Conservation (phyloP, 192 early-diverging fungal species). For the Mortierella antarctica region DNA sequence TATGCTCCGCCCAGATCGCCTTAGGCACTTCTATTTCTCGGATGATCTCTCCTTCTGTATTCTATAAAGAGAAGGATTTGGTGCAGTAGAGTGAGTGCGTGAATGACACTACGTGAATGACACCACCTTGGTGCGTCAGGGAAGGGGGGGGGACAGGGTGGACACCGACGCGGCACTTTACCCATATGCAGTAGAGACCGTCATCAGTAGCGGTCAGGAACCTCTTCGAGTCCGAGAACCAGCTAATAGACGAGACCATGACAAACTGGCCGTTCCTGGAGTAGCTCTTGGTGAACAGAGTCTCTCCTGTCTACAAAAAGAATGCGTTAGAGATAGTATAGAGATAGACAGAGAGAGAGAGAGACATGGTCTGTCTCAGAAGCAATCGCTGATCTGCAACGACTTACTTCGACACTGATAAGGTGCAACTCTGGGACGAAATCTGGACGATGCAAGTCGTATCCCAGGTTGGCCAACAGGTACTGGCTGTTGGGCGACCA, state of each 20-base stretch:
- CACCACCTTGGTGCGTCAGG: not conserved
- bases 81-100: no score
- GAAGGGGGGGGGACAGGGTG: no score
- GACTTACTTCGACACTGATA: constrained; percentile 15
- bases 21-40: constrained; percentile 1
- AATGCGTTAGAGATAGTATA: not conserved
- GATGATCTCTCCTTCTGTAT: constrained; percentile 12
- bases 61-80: not conserved
- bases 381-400: not conserved
- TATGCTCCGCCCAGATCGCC: not conserved
- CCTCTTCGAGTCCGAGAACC: constrained; percentile 23
- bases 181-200: constrained; percentile 15
- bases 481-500: constrained; percentile 45
- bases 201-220: constrained; percentile 19
- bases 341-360: not conserved
- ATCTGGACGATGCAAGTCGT: not conserved
- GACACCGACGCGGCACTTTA: not conserved
- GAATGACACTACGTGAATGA: not conserved
- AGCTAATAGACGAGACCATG: not conserved
- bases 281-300: not conserved
- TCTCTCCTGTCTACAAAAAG: constrained; percentile 5
- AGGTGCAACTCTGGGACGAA: constrained; percentile 1
- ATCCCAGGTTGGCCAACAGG: constrained; percentile 13
- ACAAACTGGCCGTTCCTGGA: not conserved
- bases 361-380: not conserved